Conservation (phyloP, 192 early-diverging fungal species). For the Coemansia nantahalensis region DNA sequence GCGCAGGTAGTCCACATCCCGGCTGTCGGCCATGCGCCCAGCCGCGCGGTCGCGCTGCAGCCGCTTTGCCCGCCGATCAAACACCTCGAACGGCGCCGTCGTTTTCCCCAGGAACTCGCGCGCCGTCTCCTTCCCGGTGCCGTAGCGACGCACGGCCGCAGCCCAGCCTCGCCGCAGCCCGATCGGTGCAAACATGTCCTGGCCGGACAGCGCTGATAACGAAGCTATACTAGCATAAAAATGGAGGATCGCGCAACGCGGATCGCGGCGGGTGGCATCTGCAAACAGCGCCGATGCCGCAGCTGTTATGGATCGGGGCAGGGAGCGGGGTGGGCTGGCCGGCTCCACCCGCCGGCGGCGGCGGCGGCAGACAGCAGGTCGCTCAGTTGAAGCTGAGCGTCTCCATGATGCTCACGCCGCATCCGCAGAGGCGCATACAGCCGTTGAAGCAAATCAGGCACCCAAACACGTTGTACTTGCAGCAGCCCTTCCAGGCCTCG, state of each 20-base stretch:
- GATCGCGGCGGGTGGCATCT: no score
- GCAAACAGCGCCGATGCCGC: no score
- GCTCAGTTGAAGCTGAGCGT: constrained; percentile 21
- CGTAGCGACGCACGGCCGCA: background rate
- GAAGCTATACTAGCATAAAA: no score
- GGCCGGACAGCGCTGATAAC: no score
- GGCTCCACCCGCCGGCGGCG: no score
- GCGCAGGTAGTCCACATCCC: constrained; percentile 84
- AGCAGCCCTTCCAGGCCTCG: constrained; percentile 42
- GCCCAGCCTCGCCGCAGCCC: no score
- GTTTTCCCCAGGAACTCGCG: constrained; percentile 43
- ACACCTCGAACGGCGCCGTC: constrained; percentile 59
- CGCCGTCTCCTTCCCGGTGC: constrained; percentile 42
- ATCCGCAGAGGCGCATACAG: constrained; percentile 39
- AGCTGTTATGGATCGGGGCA: no score
- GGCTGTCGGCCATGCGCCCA: constrained; percentile 54
- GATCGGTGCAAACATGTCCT: no score
- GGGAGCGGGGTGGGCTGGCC: no score
- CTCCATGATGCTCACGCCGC: constrained; percentile 44
- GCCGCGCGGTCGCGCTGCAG: constrained; percentile 78
- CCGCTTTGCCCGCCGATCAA: constrained; percentile 76
- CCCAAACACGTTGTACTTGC: constrained; percentile 45
- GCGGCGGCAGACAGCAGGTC: no score
- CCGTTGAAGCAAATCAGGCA: constrained; percentile 48
- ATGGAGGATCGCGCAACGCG: no score